Conservation (phyloP, 148 eudicot species). For the Fagopyrum tataricum region DNA sequence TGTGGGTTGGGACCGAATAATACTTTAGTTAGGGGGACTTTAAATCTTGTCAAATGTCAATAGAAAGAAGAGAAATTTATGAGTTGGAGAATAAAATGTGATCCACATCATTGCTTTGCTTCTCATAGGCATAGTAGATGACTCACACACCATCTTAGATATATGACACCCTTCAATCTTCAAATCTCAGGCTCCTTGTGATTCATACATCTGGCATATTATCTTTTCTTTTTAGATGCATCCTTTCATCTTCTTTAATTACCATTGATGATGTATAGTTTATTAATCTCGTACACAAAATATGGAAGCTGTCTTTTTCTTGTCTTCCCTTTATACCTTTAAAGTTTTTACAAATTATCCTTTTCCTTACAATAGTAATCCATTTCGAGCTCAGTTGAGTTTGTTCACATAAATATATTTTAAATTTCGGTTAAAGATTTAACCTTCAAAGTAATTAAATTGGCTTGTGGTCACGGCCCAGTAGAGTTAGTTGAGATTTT, state of each 20-base stretch:
- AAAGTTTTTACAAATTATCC: neutral
- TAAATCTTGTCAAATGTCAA: conserved; percentile 7
- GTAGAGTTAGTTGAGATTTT: neutral
- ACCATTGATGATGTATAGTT: neutral
- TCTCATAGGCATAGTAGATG: neutral
- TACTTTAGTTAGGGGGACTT: conserved; percentile 6
- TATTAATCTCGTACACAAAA: neutral
- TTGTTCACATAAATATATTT: too few relatives aligned
- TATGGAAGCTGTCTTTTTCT: neutral
- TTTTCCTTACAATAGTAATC: too few relatives aligned
- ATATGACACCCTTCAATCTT: conserved; percentile 6
- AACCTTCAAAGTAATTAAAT: too few relatives aligned
- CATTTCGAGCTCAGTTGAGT: too few relatives aligned
- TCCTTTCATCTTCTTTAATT: neutral
- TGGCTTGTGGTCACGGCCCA: neutral
- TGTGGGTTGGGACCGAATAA: conserved; percentile 12
- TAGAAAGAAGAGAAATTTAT: neutral
- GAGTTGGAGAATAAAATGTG: conserved; percentile 5
- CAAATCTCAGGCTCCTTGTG: neutral
- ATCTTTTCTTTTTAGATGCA: conserved; percentile 1
- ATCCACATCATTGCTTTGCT: conserved; percentile 2
- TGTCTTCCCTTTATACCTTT: neutral
- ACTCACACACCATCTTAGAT: conserved; percentile 2
- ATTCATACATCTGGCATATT: conserved; percentile 4
- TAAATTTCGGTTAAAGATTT: too few relatives aligned